Evolutionary conservation across 768 basidiomycete species (phyloP).

Genomic region (Hortiboletus flavorubellus): DNA sequence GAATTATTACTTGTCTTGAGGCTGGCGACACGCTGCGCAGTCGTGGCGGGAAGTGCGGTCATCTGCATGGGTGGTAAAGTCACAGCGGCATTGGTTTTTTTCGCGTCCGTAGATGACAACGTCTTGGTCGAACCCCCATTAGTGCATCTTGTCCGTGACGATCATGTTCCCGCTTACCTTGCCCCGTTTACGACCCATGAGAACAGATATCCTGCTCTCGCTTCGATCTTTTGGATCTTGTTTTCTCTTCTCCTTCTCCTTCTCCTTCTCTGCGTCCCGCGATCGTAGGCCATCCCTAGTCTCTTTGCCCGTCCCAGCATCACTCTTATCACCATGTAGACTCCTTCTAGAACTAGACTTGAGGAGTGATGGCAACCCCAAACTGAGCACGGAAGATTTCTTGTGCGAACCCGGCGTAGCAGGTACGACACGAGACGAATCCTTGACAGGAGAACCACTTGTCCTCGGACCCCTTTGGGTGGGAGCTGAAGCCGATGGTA

Average conservation of each 20-base stretch:
- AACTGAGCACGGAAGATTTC: conserved; percentile 79
- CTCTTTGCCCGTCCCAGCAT: conserved; percentile 40
- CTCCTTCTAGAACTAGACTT: conserved; percentile 85
- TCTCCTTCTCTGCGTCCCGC: conserved; percentile 45
- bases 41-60: conserved; percentile 73
- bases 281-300: conserved; percentile 51
- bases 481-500: conserved; percentile 44
- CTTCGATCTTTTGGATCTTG: conserved; percentile 83
- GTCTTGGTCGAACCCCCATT: conserved; percentile 48
- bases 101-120: conserved; percentile 75
- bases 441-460: conserved; percentile 51
- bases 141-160: conserved; percentile 3
- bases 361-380: conserved; percentile 77
- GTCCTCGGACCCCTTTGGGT: conserved; percentile 42
- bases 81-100: conserved; percentile 66
- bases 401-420: conserved; percentile 63
- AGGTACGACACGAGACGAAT: conserved; percentile 49
- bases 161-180: conserved; percentile 57
- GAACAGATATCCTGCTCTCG: conserved; percentile 82
- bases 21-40: conserved; percentile 81
- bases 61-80: conserved; percentile 90
- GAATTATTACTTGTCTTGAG: conserved; percentile 57
- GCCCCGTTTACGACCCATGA: conserved; percentile 87
- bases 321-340: conserved; percentile 57
- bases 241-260: conserved; percentile 55